Percentiles rank a stretch among this genome's conserved stretches.
These are phyloP conservation scores for Phytopythium montanum DNA, from an alignment of 352 stramenopile genomes.

Conservation along the genomic window DNA sequence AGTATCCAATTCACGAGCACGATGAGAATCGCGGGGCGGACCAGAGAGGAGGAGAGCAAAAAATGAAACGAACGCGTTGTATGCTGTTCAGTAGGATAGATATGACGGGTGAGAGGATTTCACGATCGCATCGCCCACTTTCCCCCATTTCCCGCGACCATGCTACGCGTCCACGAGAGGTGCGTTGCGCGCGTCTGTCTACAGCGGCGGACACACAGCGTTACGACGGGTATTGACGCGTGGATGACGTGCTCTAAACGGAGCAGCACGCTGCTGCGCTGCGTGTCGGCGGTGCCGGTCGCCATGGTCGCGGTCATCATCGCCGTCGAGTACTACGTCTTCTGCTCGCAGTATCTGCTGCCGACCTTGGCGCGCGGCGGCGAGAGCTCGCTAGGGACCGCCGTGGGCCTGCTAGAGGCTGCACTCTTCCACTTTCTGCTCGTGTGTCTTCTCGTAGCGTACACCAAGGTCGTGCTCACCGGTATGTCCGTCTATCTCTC, in stretches of 20 bases:
- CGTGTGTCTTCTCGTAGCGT: slow-evolving; percentile 45
- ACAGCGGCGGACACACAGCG: neutral
- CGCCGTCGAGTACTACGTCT: slow-evolving; percentile 68
- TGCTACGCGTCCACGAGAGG: slow-evolving; percentile 78
- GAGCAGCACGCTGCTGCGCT: slow-evolving; percentile 51
- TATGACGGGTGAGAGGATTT: neutral
- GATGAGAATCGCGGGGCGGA: neutral
- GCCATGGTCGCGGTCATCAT: slow-evolving; percentile 56
- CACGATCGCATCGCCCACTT: neutral
- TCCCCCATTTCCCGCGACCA: slow-evolving; percentile 8
- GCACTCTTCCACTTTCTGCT: slow-evolving; percentile 60
- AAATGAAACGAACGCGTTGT: neutral
- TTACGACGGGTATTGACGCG: neutral
- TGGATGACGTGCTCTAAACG: neutral
- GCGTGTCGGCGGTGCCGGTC: slow-evolving; percentile 63
- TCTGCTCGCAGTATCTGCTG: slow-evolving; percentile 48
- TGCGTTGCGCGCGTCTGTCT: slow-evolving; percentile 12
- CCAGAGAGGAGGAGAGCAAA: too few relatives aligned
- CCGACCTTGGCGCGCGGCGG: slow-evolving; percentile 19
- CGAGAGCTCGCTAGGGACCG: neutral
- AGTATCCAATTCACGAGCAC: neutral
- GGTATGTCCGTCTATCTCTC: slow-evolving; percentile 22
- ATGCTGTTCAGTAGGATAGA: slow-evolving; percentile 2
- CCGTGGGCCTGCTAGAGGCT: slow-evolving; percentile 22
- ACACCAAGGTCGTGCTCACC: slow-evolving; percentile 74